Evolutionary conservation across 1,284 basidiomycete genomes (phyloP).

Genomic region (Leccinum subspadiceum): DNA sequence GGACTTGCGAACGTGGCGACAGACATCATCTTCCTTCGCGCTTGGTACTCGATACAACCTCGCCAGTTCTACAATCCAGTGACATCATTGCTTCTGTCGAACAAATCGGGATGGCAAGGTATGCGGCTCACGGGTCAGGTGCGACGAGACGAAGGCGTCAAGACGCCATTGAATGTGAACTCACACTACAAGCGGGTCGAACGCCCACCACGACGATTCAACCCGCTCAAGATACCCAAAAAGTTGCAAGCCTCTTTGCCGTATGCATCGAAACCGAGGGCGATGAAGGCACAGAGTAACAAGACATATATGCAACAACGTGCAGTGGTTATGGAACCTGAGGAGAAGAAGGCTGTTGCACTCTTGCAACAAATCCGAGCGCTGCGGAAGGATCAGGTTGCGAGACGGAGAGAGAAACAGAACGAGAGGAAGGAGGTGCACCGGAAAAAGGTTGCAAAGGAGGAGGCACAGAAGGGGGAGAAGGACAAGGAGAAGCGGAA

Average conservation of each 20-base stretch:
- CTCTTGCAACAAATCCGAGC: conserved; percentile 94
- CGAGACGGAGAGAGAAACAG: conserved; percentile 79
- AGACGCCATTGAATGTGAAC: conserved; percentile 82
- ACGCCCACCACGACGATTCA: conserved; percentile 84
- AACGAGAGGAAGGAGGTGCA: conserved; percentile 63
- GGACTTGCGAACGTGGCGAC: background rate
- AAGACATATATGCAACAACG: conserved; percentile 89
- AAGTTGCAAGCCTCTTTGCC: conserved; percentile 60
- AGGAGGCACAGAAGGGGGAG: conserved; percentile 64
- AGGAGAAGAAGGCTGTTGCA: conserved; percentile 92
- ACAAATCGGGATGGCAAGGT: conserved; percentile 81
- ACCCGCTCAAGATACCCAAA: conserved; percentile 80
- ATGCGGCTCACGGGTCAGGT: conserved; percentile 97
- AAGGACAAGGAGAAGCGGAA: conserved; percentile 81
- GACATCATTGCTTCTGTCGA: conserved; percentile 76
- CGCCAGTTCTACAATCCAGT: conserved; percentile 97
- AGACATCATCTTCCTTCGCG: conserved; percentile 96
- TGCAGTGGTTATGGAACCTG: conserved; percentile 92
- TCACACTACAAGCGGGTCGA: conserved; percentile 87
- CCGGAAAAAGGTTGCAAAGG: conserved; percentile 68
- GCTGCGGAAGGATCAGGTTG: conserved; percentile 84
- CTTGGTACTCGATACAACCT: conserved; percentile 96
- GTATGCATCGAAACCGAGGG: conserved; percentile 89
- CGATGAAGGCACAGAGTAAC: conserved; percentile 70
- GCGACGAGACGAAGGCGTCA: conserved; percentile 78